Percentiles rank a stretch among this genome's conserved stretches.
Conservation (phyloP, 1,284 basidiomycete genomes). For the Ceratorhiza oryzae-sativae region DNA sequence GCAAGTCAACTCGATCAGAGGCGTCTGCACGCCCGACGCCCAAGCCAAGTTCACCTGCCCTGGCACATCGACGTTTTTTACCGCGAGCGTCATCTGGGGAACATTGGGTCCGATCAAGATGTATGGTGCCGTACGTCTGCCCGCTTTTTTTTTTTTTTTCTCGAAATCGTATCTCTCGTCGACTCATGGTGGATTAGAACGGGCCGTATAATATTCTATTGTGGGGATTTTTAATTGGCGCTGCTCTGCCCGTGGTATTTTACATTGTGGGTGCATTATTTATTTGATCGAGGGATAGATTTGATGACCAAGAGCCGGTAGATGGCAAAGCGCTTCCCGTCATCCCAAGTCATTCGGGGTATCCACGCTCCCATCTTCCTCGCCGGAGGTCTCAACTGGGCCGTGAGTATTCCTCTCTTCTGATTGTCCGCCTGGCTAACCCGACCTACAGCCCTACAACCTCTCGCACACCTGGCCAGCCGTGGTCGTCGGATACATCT, state of each 20-base stretch:
- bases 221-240: constrained; percentile 42
- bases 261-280: constrained; percentile 40
- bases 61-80: constrained; percentile 43
- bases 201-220: constrained; percentile 39
- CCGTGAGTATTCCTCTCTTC: constrained; percentile 51
- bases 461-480: constrained; percentile 45
- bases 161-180: neutral
- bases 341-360: constrained; percentile 26
- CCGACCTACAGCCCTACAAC: constrained; percentile 41
- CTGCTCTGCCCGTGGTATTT: constrained; percentile 43
- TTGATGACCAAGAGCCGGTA: neutral
- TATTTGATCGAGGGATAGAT: constrained; percentile 14
- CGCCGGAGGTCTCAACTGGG: constrained; percentile 57
- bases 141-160: neutral
- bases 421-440: constrained; percentile 56
- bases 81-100: constrained; percentile 45
- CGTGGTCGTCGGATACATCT: constrained; percentile 56
- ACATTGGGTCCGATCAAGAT: constrained; percentile 45
- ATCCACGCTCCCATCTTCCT: constrained; percentile 58
- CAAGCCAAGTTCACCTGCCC: constrained; percentile 41
- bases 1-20: constrained; percentile 40
- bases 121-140: constrained; percentile 38
- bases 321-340: neutral
- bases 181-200: neutral
- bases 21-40: constrained; percentile 42